Conservation (phyloP, 306 rosid species). For the Cicer chorassanicum region DNA sequence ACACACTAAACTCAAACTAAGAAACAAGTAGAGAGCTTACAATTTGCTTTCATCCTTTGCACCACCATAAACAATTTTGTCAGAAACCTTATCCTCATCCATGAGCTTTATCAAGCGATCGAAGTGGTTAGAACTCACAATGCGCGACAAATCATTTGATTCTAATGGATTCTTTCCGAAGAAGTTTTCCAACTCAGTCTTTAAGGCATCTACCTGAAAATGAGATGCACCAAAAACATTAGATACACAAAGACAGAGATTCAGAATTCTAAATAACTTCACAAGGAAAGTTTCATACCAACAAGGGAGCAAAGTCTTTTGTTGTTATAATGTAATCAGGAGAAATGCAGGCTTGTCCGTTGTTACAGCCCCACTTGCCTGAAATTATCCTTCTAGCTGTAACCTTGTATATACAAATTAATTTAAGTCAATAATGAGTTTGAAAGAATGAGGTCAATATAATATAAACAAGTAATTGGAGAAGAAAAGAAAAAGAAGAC, state of each 20-base stretch:
- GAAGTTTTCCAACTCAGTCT: slow-evolving; percentile 68
- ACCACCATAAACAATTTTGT: slow-evolving; percentile 85
- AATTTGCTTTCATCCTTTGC: slow-evolving; percentile 72
- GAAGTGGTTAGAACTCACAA: slow-evolving; percentile 79
- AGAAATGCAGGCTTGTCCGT: slow-evolving; percentile 90
- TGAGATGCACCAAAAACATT: slow-evolving; percentile 36
- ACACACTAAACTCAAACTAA: slow-evolving; percentile 18
- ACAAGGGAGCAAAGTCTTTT: slow-evolving; percentile 78
- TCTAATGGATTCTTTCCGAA: slow-evolving; percentile 78
- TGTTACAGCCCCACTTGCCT: slow-evolving; percentile 93
- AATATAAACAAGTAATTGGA: not conserved
- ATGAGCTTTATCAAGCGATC: slow-evolving; percentile 76
- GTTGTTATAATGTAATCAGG: slow-evolving; percentile 81
- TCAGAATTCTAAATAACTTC: slow-evolving; percentile 29
- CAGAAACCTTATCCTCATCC: slow-evolving; percentile 86
- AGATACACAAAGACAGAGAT: slow-evolving; percentile 16
- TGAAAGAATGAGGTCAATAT: slow-evolving; percentile 2
- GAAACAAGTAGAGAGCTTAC: slow-evolving; percentile 55
- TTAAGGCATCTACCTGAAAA: slow-evolving; percentile 74
- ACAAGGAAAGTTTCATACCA: slow-evolving; percentile 61
- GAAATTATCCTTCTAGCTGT: slow-evolving; percentile 74
- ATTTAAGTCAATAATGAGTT: slow-evolving; percentile 36
- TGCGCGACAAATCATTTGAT: slow-evolving; percentile 86
- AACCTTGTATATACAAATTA: slow-evolving; percentile 55
- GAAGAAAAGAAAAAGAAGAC: not conserved